Percentiles rank a stretch among this genome's conserved stretches.
phyloP scores from a whole-genome alignment of 2,329 filamentous ascomycete genomes.

The Hymenoscyphus occultus region DNA sequence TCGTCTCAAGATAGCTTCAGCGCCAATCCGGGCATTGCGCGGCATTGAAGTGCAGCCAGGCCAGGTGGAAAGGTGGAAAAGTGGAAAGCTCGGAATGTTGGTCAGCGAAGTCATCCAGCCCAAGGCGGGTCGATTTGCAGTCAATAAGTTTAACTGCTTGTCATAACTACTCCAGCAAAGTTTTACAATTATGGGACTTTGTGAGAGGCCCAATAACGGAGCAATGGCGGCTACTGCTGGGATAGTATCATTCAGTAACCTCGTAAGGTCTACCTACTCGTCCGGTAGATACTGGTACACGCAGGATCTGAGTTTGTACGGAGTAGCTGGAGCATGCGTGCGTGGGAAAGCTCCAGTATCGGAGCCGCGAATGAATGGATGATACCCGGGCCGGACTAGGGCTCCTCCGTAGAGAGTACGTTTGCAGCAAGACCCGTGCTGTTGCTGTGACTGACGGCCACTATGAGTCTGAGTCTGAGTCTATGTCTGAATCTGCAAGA shows the following conservation, averaged over 20 bases:
- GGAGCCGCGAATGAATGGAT: background rate
- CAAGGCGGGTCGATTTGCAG: constrained; percentile 10
- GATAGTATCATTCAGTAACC: background rate
- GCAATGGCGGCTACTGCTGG: constrained; percentile 2
- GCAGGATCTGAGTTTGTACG: background rate
- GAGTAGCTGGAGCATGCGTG: background rate
- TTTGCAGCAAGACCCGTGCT: background rate
- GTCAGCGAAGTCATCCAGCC: constrained; percentile 24
- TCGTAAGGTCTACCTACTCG: too few species aligned
- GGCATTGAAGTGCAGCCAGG: constrained; percentile 15
- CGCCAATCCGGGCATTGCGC: constrained; percentile 19
- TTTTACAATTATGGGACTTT: constrained; percentile 7
- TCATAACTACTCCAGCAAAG: constrained; percentile 8
- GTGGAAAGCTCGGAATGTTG: constrained; percentile 21
- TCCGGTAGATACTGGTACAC: too few species aligned
- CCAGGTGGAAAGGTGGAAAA: constrained; percentile 14
- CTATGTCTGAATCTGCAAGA: background rate
- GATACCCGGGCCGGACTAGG: background rate
- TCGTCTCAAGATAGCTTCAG: constrained; percentile 23
- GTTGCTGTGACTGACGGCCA: background rate
- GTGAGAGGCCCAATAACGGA: background rate
- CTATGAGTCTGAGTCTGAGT: too few species aligned
- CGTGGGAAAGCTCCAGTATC: background rate
- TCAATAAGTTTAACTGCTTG: background rate
- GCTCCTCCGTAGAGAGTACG: background rate